Evolutionary conservation across 371 early-diverging fungal genomes (phyloP), one percentile per base, ranked within the genome.

Genomic region (Mortierella sp.): DNA sequence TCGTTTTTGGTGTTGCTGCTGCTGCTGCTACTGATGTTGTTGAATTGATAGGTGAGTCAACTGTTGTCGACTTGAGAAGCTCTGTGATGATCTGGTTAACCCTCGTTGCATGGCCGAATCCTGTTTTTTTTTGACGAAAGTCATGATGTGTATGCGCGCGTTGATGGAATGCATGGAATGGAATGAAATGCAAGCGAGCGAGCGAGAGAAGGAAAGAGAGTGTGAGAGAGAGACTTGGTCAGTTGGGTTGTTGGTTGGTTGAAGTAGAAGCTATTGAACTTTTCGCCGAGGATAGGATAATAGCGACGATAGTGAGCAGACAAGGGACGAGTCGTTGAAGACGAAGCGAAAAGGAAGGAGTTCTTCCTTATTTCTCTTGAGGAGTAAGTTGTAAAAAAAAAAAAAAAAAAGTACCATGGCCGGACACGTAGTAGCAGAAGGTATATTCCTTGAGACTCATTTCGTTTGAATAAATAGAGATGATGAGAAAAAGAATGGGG

Each of bases 101-200:
- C 54, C 92, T 90, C 70, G 95, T 93, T 71, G 95, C 92, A 88
- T 94, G 95, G 16, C 94, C 95, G 90, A 93, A 93, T 76, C 95
- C 95, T 93, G 77, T 54, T 35, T 3, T 54, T 35, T 3, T 27
- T 27, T 27, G 27, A 46, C 12, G 0, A 38, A n/a, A 18, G 74
- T 3, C n/a, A 55, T 4, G 41, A 55, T 4, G 41, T 4, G 21
- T 48, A 11, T 2, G 43, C 4, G 1, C 41, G 12, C 14, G 8
- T 3, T 21, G 58, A 54, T 32, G 65, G 35, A 41, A 51, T 32
- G 35, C 35, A 35, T 35, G 35, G 35, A 35, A 35, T 35, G 29
- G 68, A 51, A 68, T 38, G 27, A 14, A n/a, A 14, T 1, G 55
- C 29, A 48, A n/a, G 55, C 54, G 29, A 44, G 16, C 4, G 16